A percentile compares a stretch with the other conserved stretches of the same genome.
phyloP scores from a whole-genome alignment of 2,329 filamentous ascomycete genomes.

The Beauveria bassiana region DNA sequence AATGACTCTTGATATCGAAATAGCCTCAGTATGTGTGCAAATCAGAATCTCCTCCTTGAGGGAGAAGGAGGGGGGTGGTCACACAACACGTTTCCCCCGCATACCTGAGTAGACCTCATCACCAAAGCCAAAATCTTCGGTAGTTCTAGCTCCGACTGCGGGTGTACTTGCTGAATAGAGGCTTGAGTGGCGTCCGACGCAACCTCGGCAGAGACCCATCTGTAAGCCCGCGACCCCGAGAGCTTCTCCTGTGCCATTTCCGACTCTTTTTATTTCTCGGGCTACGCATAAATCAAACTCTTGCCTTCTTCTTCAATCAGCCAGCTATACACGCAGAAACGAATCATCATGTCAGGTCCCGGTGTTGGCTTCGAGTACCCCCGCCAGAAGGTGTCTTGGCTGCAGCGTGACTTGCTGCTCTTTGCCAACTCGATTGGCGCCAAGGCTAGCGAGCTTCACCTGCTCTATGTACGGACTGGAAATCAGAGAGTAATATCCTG shows the following conservation, averaged over 20 bases:
- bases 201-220: conserved; percentile 11
- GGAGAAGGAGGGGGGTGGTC: too few relatives aligned
- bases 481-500: not conserved
- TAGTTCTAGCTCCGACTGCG: not conserved
- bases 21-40: too few relatives aligned
- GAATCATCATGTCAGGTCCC: conserved; percentile 33
- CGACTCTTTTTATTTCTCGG: not conserved
- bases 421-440: conserved; percentile 86
- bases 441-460: conserved; percentile 82
- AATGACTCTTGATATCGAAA: too few relatives aligned
- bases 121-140: too few relatives aligned
- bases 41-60: too few relatives aligned
- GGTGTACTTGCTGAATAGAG: not conserved
- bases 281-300: not conserved
- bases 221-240: conserved; percentile 6
- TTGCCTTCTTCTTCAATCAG: not conserved
- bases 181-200: not conserved
- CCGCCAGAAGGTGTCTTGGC: conserved; percentile 67
- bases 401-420: conserved; percentile 79
- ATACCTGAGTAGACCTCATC: too few relatives aligned
- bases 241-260: not conserved
- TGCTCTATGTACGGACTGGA: conserved; percentile 63
- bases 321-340: not conserved
- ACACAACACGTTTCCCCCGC: too few relatives aligned
- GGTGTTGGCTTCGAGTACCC: conserved; percentile 76